These are phyloP conservation scores for Hysterangium stoloniferum DNA, from an alignment of 768 basidiomycete genomes.

Conservation along the genomic window DNA sequence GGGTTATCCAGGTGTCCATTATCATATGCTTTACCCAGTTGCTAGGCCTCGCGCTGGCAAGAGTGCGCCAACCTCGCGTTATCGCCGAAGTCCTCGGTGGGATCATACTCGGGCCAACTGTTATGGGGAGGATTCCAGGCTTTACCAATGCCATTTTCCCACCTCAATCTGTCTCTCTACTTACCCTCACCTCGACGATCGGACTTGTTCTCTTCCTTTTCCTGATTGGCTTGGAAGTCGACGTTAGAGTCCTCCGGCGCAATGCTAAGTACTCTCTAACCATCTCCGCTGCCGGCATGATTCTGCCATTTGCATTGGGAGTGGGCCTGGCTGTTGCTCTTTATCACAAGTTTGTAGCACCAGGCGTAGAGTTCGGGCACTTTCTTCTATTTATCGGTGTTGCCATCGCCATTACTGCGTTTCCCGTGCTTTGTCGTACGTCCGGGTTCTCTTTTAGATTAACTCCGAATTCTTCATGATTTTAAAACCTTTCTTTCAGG, in stretches of 20 bases:
- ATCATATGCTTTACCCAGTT: conserved; percentile 76
- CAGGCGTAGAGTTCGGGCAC: conserved; percentile 58
- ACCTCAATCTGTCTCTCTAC: conserved; percentile 38
- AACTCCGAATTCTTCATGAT: too few relatives aligned
- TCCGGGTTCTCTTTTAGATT: too few relatives aligned
- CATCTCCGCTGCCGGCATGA: conserved; percentile 61
- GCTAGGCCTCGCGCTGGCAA: conserved; percentile 54
- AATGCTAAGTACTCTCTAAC: conserved; percentile 50
- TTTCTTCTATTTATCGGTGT: conserved; percentile 84
- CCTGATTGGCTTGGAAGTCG: conserved; percentile 80
- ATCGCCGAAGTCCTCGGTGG: conserved; percentile 92
- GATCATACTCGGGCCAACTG: conserved; percentile 61
- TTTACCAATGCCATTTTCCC: conserved; percentile 45
- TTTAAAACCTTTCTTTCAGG: conserved; percentile 24
- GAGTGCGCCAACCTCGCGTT: conserved; percentile 83
- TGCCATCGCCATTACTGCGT: conserved; percentile 74
- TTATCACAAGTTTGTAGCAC: conserved; percentile 59
- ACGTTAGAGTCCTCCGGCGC: conserved; percentile 56
- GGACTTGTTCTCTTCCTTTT: conserved; percentile 76
- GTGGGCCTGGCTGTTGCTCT: conserved; percentile 67
- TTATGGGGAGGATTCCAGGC: conserved; percentile 56
- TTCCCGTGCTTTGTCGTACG: conserved; percentile 69
- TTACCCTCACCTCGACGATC: conserved; percentile 68
- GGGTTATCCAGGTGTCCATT: conserved; percentile 78
- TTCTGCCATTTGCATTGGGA: conserved; percentile 76